phyloP scores from a whole-genome alignment of 352 stramenopile species.

The Pythium folliculosum region DNA sequence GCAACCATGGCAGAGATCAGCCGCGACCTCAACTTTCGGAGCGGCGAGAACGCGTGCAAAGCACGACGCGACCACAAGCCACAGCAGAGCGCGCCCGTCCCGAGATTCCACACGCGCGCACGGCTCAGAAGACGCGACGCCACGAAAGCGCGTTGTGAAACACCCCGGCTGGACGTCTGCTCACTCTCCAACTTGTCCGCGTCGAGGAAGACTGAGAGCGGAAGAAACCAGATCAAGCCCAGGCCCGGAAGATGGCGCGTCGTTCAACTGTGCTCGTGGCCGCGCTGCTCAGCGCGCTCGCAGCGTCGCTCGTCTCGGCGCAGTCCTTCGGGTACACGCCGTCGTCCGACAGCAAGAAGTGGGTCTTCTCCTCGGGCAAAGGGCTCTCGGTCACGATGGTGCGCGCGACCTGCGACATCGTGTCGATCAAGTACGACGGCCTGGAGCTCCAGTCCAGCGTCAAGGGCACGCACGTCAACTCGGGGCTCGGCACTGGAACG shows the following conservation, averaged over 20 bases:
- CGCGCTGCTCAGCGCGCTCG: background rate
- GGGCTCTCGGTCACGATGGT: conserved; percentile 40
- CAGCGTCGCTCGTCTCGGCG: background rate
- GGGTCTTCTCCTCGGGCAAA: conserved; percentile 35
- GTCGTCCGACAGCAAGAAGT: conserved; percentile 32
- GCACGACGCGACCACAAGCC: background rate
- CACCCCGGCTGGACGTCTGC: too few relatives aligned
- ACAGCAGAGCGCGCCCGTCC: background rate
- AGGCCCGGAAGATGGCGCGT: background rate
- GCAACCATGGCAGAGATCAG: background rate
- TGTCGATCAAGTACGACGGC: conserved; percentile 49
- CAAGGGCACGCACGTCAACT: conserved; percentile 47
- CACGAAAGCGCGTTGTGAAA: too few relatives aligned
- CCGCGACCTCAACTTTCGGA: background rate
- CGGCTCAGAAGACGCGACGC: background rate
- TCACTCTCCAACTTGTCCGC: too few relatives aligned
- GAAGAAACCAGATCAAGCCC: too few relatives aligned
- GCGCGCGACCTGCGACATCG: conserved; percentile 44
- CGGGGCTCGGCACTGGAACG: conserved; percentile 33
- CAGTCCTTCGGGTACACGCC: conserved; percentile 6
- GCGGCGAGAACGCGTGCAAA: background rate
- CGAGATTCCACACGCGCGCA: background rate
- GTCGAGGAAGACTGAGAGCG: too few relatives aligned
- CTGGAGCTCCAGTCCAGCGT: conserved; percentile 48
- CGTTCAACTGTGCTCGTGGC: background rate